Percentiles rank a stretch among this genome's conserved stretches.
Conservation (phyloP, 177 flowering plant genomes). For the Tripterygium wilfordii region DNA sequence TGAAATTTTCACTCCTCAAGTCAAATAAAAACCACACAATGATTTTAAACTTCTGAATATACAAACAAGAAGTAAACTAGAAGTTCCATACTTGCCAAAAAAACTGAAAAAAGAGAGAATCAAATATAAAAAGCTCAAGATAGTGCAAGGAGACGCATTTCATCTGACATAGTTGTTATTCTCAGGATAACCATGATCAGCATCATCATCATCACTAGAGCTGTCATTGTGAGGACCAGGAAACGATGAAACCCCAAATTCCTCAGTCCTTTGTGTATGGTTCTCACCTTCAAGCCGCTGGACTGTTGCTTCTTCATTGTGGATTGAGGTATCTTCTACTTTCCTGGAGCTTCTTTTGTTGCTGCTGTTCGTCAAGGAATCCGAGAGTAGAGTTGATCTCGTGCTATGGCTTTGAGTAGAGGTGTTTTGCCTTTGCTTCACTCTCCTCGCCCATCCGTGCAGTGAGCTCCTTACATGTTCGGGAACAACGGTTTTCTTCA, state of each 20-base stretch:
- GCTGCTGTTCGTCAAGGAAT: slow-evolving; percentile 15
- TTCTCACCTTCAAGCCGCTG: slow-evolving; percentile 1
- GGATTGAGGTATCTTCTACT: slow-evolving; percentile 2
- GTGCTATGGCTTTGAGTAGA: slow-evolving; percentile 14
- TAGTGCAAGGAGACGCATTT: no score
- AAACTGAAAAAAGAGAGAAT: no score
- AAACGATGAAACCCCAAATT: slow-evolving; percentile 3
- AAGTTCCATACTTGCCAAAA: no score
- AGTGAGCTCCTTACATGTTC: slow-evolving; percentile 60
- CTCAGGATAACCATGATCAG: not conserved
- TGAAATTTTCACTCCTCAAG: no score
- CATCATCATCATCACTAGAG: not conserved
- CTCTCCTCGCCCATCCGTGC: slow-evolving; percentile 59
- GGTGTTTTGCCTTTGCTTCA: slow-evolving; percentile 24
- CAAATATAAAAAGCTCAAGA: no score
- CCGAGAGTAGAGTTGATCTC: slow-evolving; percentile 24
- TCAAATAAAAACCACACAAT: no score
- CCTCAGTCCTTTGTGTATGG: slow-evolving; percentile 1
- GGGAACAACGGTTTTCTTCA: slow-evolving; percentile 60
- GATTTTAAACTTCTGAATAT: no score
- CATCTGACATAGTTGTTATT: no score
- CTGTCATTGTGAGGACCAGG: slow-evolving; percentile 11
- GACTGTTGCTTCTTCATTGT: not conserved
- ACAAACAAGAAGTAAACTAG: no score
- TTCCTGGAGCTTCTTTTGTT: slow-evolving; percentile 2